phyloP scores from a whole-genome alignment of 768 basidiomycete species.

The Tylopilus balloui region DNA sequence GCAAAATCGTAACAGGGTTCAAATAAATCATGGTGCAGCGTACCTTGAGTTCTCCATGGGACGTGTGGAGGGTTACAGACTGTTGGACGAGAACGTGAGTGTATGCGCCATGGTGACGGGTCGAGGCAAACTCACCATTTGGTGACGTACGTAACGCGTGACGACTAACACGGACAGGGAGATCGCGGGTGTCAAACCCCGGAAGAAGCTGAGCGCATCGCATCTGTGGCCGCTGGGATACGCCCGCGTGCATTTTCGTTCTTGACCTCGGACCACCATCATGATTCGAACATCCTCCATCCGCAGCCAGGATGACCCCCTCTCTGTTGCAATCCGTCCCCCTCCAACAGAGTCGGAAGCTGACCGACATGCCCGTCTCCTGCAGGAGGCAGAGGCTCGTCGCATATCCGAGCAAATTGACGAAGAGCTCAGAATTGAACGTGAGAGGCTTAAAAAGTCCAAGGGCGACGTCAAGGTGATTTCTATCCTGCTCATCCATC shows the following conservation, averaged over 20 bases:
- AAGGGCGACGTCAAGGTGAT: slow-evolving; percentile 73
- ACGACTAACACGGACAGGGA: slow-evolving; percentile 4
- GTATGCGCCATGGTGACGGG: slow-evolving; percentile 24
- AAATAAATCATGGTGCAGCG: slow-evolving; percentile 3
- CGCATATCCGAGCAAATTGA: slow-evolving; percentile 78
- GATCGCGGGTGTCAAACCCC: not conserved
- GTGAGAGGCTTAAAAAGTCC: slow-evolving; percentile 56
- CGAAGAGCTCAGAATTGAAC: slow-evolving; percentile 69
- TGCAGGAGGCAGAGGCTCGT: slow-evolving; percentile 68
- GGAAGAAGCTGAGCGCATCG: not conserved
- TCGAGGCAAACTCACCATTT: slow-evolving; percentile 25
- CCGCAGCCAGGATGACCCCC: slow-evolving; percentile 73
- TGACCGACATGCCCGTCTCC: slow-evolving; percentile 58
- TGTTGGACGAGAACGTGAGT: slow-evolving; percentile 27
- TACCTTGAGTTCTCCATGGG: slow-evolving; percentile 94
- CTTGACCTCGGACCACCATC: slow-evolving; percentile 35
- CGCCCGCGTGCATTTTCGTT: slow-evolving; percentile 6
- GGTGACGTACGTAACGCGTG: slow-evolving; percentile 27
- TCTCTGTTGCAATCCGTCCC: slow-evolving; percentile 62
- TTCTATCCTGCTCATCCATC: not conserved
- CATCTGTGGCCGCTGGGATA: not conserved
- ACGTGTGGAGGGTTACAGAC: slow-evolving; percentile 94
- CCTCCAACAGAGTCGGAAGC: slow-evolving; percentile 60
- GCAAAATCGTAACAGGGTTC: not conserved
- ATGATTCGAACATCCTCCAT: slow-evolving; percentile 66